Evolutionary conservation across 2,329 filamentous ascomycete genomes (phyloP).

Genomic region (Neonectria neomacrospora): DNA sequence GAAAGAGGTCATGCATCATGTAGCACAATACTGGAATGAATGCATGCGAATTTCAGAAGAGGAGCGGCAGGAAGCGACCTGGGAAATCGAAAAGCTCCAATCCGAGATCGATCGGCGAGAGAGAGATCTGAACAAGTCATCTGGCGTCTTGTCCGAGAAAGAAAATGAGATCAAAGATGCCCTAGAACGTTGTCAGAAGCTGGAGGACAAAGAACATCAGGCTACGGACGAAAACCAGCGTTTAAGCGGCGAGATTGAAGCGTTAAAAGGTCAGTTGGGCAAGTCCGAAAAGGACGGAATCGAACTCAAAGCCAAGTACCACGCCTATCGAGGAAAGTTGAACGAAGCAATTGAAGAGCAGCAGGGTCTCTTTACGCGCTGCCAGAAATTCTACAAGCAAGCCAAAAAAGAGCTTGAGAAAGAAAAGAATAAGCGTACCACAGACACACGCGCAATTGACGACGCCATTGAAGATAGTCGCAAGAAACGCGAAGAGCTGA

Average conservation of each 20-base stretch:
- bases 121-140: conserved; percentile 33
- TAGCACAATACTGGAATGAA: conserved; percentile 50
- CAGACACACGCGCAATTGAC: conserved; percentile 40
- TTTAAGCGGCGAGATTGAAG: conserved; percentile 44
- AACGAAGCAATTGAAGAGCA: conserved; percentile 60
- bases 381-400: conserved; percentile 48
- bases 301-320: conserved; percentile 49
- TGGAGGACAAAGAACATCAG: conserved; percentile 42
- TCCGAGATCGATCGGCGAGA: conserved; percentile 36
- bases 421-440: conserved; percentile 43
- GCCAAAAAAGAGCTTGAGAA: conserved; percentile 49
- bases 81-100: conserved; percentile 45
- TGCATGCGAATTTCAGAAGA: conserved; percentile 47
- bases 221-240: conserved; percentile 40
- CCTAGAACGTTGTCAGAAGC: conserved; percentile 38
- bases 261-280: conserved; percentile 42
- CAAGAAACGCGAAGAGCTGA: conserved; percentile 49
- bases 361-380: conserved; percentile 53
- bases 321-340: conserved; percentile 52
- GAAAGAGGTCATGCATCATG: conserved; percentile 46
- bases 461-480: conserved; percentile 43
- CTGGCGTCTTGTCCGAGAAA: conserved; percentile 34
- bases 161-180: conserved; percentile 40
- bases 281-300: conserved; percentile 36
- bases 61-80: conserved; percentile 41